Conservation (phyloP, 2,329 filamentous ascomycete genomes). For the Neophaeococcomyces mojaviensis region DNA sequence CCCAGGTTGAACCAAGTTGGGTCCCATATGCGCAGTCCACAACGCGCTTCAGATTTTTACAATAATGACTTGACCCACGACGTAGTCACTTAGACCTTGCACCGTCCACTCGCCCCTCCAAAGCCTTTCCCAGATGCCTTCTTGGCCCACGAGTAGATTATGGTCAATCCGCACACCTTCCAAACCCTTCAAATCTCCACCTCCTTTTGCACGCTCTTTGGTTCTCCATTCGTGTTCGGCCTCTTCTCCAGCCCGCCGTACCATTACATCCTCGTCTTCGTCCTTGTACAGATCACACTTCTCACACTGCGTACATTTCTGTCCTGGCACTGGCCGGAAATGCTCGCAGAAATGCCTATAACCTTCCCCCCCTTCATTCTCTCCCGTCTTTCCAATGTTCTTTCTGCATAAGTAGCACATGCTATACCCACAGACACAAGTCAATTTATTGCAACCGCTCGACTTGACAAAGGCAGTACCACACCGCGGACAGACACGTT, state of each 20-base stretch:
- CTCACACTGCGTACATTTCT: slow-evolving; percentile 68
- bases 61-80: slow-evolving; percentile 34
- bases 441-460: slow-evolving; percentile 92
- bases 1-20: too few species aligned
- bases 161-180: slow-evolving; percentile 24
- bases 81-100: slow-evolving; percentile 33
- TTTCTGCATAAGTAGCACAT: slow-evolving; percentile 97
- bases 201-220: slow-evolving; percentile 45
- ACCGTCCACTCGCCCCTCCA: slow-evolving; percentile 32
- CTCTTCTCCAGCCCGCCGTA: slow-evolving; percentile 60
- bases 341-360: slow-evolving; percentile 96
- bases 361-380: slow-evolving; percentile 48
- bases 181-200: slow-evolving; percentile 17
- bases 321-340: slow-evolving; percentile 74
- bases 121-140: slow-evolving; percentile 32
- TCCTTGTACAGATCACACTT: slow-evolving; percentile 66
- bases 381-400: slow-evolving; percentile 23
- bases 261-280: slow-evolving; percentile 64
- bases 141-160: slow-evolving; percentile 21
- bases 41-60: slow-evolving; percentile 22
- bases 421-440: slow-evolving; percentile 88
- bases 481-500: slow-evolving; percentile 88
- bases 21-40: too few species aligned
- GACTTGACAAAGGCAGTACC: slow-evolving; percentile 88
- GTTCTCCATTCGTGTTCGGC: slow-evolving; percentile 66